Conservation (phyloP, 2,329 filamentous ascomycete species). For the Cercospora beticola region DNA sequence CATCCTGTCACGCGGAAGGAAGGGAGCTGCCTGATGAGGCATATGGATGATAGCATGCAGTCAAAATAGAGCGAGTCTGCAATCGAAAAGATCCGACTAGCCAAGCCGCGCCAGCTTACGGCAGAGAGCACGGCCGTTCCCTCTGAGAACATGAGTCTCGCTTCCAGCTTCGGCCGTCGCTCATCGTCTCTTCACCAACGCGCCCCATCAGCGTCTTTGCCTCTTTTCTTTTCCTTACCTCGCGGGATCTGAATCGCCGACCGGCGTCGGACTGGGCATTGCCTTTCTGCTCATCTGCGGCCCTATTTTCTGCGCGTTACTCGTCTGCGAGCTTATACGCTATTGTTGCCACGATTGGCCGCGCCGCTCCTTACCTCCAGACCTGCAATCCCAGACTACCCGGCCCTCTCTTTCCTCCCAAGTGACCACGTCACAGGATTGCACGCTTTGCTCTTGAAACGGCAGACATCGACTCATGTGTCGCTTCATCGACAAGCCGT, state of each 20-base stretch:
- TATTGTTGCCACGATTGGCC: slow-evolving; percentile 5
- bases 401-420: slow-evolving; percentile 1
- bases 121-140: background rate
- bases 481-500: slow-evolving; percentile 16
- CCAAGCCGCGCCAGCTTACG: background rate
- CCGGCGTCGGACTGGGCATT: background rate
- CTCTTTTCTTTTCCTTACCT: background rate
- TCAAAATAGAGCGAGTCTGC: slow-evolving; percentile 4
- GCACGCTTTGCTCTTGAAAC: background rate
- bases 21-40: background rate
- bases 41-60: background rate
- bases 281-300: background rate
- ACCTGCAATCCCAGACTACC: background rate
- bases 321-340: background rate
- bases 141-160: background rate
- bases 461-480: slow-evolving; percentile 22
- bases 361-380: slow-evolving; percentile 4
- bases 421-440: slow-evolving; percentile 13
- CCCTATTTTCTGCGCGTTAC: background rate
- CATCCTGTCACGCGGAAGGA: background rate
- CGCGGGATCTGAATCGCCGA: background rate
- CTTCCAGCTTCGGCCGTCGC: background rate
- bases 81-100: slow-evolving; percentile 1
- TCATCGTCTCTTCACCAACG: slow-evolving; percentile 1
- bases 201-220: background rate